Evolutionary conservation across 2,329 filamentous ascomycete genomes (phyloP), one percentile per base, ranked within the genome.

Genomic region (Paraphoma chrysanthemicola): DNA sequence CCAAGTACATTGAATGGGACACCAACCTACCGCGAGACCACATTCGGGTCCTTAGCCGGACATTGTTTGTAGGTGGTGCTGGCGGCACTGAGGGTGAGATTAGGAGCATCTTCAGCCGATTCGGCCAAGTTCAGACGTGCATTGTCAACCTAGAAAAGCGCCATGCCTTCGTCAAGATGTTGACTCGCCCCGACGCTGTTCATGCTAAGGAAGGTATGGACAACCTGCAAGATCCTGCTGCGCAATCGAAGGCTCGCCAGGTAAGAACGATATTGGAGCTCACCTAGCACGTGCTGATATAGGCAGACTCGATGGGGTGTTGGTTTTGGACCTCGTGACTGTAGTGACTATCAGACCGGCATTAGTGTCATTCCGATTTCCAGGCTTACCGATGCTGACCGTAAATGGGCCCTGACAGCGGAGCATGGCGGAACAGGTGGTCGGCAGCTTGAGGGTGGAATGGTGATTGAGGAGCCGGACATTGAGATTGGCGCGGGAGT

Each of bases 81-180:
- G 72, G 79, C 49, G 80, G 80, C 56, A 88, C 90, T 6, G 94
- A 99, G 77, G 82, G 85, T 55, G 93, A 98, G 74, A 84, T 99
- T 51, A 88, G 93, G 51, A 81, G 81, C 48, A 88, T 96, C 44
- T 99, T 99, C 77, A 83, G 82, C 70, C 88, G 88, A 44, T 97
- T 89, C 72, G 95, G 95, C 56, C 83, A 88, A 51, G 95, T 99
- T 4, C 95, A 99, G 78, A 97, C 94, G 1, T 98, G 94, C 78
- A 99, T 99, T 64, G 93, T 97, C 65, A 98, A 99, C 80, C 90
- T 92, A 71, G 95, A 99, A 72, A 99, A 98, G 80, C 91, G 95
- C 16, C 95, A 99, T 77, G 95, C 95, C 6, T 99, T 99, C 75
- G 94, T 99, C 71, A 99, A 99, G 80, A 99, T 99, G 95, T 86